These are phyloP conservation scores for Paratinospora sagittata DNA, from an alignment of 164 flowering plant genomes.

Conservation along the genomic window DNA sequence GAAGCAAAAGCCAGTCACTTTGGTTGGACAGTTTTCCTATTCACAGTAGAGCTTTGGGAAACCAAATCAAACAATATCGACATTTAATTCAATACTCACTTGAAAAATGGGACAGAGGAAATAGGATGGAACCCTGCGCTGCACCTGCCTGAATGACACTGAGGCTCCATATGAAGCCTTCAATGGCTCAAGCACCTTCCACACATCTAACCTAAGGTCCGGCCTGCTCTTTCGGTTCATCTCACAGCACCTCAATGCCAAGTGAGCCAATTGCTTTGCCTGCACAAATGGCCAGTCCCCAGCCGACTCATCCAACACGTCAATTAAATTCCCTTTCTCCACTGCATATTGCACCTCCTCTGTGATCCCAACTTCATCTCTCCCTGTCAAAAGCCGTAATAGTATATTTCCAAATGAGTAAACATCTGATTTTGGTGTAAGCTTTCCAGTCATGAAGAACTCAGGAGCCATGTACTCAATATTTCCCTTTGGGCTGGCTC, in stretches of 20 bases:
- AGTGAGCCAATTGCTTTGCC: slow-evolving; percentile 59
- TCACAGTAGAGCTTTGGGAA: not conserved
- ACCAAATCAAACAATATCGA: not conserved
- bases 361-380: slow-evolving; percentile 46
- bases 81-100: slow-evolving; percentile 24
- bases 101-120: slow-evolving; percentile 71
- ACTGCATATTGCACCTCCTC: slow-evolving; percentile 63
- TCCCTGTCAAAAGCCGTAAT: slow-evolving; percentile 60
- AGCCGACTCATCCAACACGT: slow-evolving; percentile 59
- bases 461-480: slow-evolving; percentile 68
- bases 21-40: not conserved
- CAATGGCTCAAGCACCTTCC: slow-evolving; percentile 73
- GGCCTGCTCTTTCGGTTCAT: slow-evolving; percentile 43
- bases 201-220: slow-evolving; percentile 57
- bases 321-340: slow-evolving; percentile 38
- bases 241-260: slow-evolving; percentile 65
- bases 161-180: slow-evolving; percentile 42
- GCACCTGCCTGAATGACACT: slow-evolving; percentile 15
- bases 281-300: slow-evolving; percentile 85
- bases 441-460: slow-evolving; percentile 50
- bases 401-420: slow-evolving; percentile 76
- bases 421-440: slow-evolving; percentile 64
- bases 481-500: slow-evolving; percentile 56
- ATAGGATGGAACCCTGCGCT: slow-evolving; percentile 41
- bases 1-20: not conserved